Percentiles rank a stretch among this genome's conserved stretches.
Conservation (phyloP, 2,329 filamentous ascomycete genomes). For the Amesomyces nigricolor region DNA sequence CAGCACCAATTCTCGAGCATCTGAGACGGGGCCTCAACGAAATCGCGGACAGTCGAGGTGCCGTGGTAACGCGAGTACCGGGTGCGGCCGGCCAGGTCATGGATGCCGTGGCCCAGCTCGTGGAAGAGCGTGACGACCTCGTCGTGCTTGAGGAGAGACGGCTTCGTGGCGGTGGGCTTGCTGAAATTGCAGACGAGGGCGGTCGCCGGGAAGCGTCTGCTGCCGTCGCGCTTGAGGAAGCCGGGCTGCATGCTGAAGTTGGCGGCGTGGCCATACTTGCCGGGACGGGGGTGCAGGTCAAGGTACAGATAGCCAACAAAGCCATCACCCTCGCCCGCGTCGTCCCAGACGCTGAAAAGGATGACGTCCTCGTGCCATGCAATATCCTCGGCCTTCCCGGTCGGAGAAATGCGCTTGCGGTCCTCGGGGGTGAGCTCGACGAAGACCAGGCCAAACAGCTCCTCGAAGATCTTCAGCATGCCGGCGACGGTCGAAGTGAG, state of each 20-base stretch:
- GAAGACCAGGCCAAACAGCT: constrained; percentile 74
- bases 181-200: constrained; percentile 82
- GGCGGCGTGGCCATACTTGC: constrained; percentile 80
- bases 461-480: constrained; percentile 80
- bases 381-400: constrained; percentile 64
- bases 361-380: constrained; percentile 81
- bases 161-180: constrained; percentile 70
- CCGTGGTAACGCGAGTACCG: constrained; percentile 63
- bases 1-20: constrained; percentile 76
- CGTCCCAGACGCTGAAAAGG: constrained; percentile 77
- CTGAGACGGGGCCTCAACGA: constrained; percentile 66
- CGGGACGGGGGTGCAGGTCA: constrained; percentile 71
- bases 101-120: constrained; percentile 66
- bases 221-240: constrained; percentile 60
- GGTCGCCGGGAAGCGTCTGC: constrained; percentile 68
- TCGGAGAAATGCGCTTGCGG: constrained; percentile 57
- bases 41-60: constrained; percentile 60
- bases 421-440: constrained; percentile 65
- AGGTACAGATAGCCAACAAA: constrained; percentile 82
- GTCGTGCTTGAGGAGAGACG: constrained; percentile 73
- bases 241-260: constrained; percentile 79
- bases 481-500: constrained; percentile 65
- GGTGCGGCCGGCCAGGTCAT: constrained; percentile 59
- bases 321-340: constrained; percentile 60
- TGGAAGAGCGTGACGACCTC: constrained; percentile 82